Percentiles rank a stretch among this genome's conserved stretches.
Conservation (phyloP, 106 monocot genomes). For the Posidonia australis region DNA sequence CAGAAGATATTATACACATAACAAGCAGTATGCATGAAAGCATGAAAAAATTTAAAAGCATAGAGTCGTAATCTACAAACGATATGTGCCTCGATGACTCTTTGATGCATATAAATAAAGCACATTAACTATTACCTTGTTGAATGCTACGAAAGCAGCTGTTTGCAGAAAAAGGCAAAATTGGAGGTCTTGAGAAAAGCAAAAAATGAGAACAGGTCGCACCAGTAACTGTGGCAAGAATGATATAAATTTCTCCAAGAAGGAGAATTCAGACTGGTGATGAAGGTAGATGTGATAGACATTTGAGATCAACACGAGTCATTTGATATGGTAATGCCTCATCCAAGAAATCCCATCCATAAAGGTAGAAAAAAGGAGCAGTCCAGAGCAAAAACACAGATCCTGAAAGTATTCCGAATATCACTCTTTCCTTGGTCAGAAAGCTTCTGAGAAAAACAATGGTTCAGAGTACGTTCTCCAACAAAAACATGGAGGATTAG, state of each 20-base stretch:
- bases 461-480: slow-evolving; percentile 13
- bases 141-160: slow-evolving; percentile 92
- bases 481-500: slow-evolving; percentile 2
- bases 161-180: slow-evolving; percentile 89
- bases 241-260: slow-evolving; percentile 56
- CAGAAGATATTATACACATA: too few species aligned
- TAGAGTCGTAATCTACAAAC: background rate
- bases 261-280: slow-evolving; percentile 71
- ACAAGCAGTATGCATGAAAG: too few species aligned
- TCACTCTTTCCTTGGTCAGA: slow-evolving; percentile 37
- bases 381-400: slow-evolving; percentile 55
- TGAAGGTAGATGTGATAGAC: slow-evolving; percentile 92
- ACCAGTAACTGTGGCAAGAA: slow-evolving; percentile 86
- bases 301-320: slow-evolving; percentile 83
- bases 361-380: slow-evolving; percentile 54
- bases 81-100: background rate
- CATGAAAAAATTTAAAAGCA: too few species aligned
- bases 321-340: slow-evolving; percentile 94
- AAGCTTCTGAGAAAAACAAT: slow-evolving; percentile 22
- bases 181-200: slow-evolving; percentile 53
- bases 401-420: slow-evolving; percentile 76
- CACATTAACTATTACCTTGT: slow-evolving; percentile 46
- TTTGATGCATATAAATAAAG: too few species aligned
- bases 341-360: slow-evolving; percentile 91
- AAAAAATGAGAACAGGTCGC: slow-evolving; percentile 46